Evolutionary conservation across 768 basidiomycete genomes (phyloP).

Genomic region (Lactarius evosmus): DNA sequence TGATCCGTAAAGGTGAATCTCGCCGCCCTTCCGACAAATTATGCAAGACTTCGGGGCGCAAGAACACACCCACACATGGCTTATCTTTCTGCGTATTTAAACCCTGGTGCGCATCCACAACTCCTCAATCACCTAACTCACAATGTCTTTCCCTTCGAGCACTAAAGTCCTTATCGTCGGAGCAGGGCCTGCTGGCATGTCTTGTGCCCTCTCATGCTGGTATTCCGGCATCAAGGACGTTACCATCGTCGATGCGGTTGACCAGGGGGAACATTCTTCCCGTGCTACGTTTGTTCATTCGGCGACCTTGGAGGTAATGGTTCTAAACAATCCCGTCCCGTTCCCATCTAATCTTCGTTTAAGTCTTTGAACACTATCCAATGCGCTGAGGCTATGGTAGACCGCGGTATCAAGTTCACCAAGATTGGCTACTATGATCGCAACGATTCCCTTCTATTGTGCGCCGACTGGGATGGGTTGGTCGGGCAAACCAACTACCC

Average conservation of each 20-base stretch:
- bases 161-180: constrained; percentile 49
- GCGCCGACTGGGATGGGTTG: constrained; percentile 37
- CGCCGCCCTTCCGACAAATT: background rate
- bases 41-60: background rate
- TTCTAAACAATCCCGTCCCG: background rate
- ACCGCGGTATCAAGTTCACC: constrained; percentile 37
- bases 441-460: constrained; percentile 30
- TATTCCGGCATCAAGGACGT: constrained; percentile 42
- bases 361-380: constrained; percentile 48
- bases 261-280: constrained; percentile 37
- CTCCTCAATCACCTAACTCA: background rate
- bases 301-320: constrained; percentile 48
- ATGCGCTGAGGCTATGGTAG: constrained; percentile 40
- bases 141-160: constrained; percentile 35
- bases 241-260: constrained; percentile 42
- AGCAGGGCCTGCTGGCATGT: constrained; percentile 48
- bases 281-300: constrained; percentile 49
- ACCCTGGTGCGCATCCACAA: background rate
- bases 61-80: background rate
- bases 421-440: constrained; percentile 35
- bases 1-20: too few relatives aligned
- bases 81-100: constrained; percentile 2
- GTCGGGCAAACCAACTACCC: constrained; percentile 43
- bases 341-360: constrained; percentile 36
- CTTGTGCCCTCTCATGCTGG: constrained; percentile 44